These are phyloP conservation scores for Physaria fendleri DNA, from an alignment of 345 rosid species.

Conservation along the genomic window DNA sequence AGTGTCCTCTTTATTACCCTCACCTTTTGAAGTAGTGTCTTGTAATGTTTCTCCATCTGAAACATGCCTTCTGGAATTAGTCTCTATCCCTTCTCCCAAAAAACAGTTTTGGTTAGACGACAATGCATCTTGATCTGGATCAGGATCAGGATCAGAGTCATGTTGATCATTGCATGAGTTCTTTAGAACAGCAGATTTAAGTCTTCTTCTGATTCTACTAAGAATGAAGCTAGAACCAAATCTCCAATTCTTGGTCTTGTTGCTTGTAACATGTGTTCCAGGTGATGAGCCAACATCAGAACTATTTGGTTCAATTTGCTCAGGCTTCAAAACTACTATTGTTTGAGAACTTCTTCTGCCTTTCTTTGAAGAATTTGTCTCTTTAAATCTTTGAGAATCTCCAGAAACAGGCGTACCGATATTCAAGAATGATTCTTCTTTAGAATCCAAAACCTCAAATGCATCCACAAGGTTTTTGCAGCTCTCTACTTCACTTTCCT, in stretches of 20 bases:
- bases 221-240: constrained; percentile 40
- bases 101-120: constrained; percentile 26
- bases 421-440: constrained; percentile 47
- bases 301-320: constrained; percentile 38
- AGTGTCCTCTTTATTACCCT: constrained; percentile 31
- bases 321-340: constrained; percentile 66
- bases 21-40: constrained; percentile 13
- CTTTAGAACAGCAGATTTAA: constrained; percentile 37
- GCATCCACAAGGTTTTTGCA: constrained; percentile 48
- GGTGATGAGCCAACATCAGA: constrained; percentile 30
- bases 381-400: constrained; percentile 24
- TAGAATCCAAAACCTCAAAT: constrained; percentile 53
- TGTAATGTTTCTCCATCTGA: constrained; percentile 57
- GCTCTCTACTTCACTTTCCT: constrained; percentile 40
- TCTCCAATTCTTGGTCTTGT: constrained; percentile 54
- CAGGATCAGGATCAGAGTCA: constrained; percentile 46
- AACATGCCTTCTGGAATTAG: constrained; percentile 41
- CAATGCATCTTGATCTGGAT: constrained; percentile 61
- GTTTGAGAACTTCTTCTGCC: constrained; percentile 45
- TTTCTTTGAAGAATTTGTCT: constrained; percentile 33
- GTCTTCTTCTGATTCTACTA: constrained; percentile 36
- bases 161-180: constrained; percentile 46
- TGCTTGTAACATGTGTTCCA: constrained; percentile 35
- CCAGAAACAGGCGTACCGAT: not conserved
- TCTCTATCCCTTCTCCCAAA: constrained; percentile 24